Base-by-base conservation (phyloP, 176 grass and related monocot genomes). In the Musa beccarii region DNA sequence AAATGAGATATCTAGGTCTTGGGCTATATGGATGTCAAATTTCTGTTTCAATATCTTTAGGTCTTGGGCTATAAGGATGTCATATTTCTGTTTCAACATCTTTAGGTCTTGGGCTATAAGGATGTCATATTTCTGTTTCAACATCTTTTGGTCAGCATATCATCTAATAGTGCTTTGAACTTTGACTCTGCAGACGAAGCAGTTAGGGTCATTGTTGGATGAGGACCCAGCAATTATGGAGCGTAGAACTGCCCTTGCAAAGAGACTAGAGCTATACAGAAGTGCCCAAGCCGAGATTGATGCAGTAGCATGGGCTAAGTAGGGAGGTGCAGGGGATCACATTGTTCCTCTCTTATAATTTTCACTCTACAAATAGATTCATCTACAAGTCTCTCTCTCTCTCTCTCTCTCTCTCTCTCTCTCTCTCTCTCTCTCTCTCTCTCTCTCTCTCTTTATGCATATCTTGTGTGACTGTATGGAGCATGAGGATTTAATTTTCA, bases 211-310 rank as follows among this genome's bases (percentile, higher is more conserved):
- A 3, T 10, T 71, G 69, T 16, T 71, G 69, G 69, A 71, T 51
- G 69, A 71, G 28, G 69, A 71, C 34, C 69, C 69, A 51, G 69
- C 69, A 13, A 71, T 71, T 11, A 71, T 71, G 69, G 69, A 71
- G 49, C 69, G 69, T 23, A 51, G 69, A 52, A 20, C 69, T 20
- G 69, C 49, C 15, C 69, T 71, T 51, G 69, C 69, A 52, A 71
- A 71, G 49, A 51, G 69, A 20, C 34, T 71, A 9, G 69, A 71
- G 49, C 69, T 71, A 15, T 71, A 71, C n/a, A 71, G 69, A 71
- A 22, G 49, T 49, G 69, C 69, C 49, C 69, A 71, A 53, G 15
- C 17, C 11, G 69, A 71, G 34, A 71, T 71, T 52, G 69, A 71
- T 51, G 34, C 69, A 50, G 69, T 71, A 51, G 49, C 49, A n/a